phyloP scores from a whole-genome alignment of 2,329 filamentous ascomycete genomes.

The Setomelanomma holmii region DNA sequence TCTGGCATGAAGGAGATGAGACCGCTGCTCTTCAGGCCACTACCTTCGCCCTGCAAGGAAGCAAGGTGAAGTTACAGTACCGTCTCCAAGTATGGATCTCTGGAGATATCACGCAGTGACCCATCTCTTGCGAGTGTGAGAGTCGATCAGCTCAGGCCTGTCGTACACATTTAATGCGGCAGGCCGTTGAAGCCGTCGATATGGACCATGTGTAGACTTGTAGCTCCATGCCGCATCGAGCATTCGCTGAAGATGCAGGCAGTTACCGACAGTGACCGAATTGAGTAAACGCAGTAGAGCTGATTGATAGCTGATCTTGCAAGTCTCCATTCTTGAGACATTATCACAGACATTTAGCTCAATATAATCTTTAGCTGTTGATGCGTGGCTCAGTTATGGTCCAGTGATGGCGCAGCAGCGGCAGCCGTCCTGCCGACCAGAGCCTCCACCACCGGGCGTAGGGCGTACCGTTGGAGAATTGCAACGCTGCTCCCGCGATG shows the following conservation, averaged over 20 bases:
- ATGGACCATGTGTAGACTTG: background rate
- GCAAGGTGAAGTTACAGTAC: constrained; percentile 5
- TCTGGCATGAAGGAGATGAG: constrained; percentile 4
- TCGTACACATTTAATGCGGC: background rate
- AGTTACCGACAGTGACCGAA: background rate
- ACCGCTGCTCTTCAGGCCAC: background rate
- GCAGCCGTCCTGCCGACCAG: constrained; percentile 9
- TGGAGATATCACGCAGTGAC: constrained; percentile 1
- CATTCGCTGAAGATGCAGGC: background rate
- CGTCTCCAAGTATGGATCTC: constrained; percentile 1
- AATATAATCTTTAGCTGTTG: background rate
- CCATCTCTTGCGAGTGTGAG: background rate
- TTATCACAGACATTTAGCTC: background rate
- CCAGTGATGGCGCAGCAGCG: constrained; percentile 31
- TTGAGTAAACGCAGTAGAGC: background rate
- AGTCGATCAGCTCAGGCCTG: background rate
- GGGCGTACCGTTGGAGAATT: constrained; percentile 18
- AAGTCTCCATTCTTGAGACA: background rate
- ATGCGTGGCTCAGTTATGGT: constrained; percentile 21
- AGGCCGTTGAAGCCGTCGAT: background rate
- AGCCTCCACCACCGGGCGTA: constrained; percentile 27
- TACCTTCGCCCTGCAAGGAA: background rate
- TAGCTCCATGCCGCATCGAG: background rate
- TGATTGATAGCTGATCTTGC: background rate
- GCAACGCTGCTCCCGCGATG: constrained; percentile 11